Evolutionary conservation across 192 early-diverging fungal species (phyloP).

Genomic region (Dimargaris cristalligena): DNA sequence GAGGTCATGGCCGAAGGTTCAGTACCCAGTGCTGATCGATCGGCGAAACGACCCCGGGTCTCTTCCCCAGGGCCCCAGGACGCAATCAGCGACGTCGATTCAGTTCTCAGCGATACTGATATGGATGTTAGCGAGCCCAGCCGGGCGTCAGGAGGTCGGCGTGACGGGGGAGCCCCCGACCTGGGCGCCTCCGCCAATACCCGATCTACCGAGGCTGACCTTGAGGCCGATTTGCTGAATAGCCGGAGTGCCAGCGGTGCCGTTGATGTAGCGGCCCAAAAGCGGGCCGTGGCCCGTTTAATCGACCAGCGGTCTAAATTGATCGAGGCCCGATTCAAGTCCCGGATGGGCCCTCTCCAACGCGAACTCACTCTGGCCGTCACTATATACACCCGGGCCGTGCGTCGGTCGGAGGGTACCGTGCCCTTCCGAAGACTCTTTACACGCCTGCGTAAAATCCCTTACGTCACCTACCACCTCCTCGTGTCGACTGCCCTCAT

Average conservation of each 20-base stretch:
- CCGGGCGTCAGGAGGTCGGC: conserved; percentile 17
- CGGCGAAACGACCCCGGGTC: not conserved
- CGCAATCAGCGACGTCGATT: not conserved
- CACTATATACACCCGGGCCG: conserved; percentile 78
- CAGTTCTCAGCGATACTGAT: not conserved
- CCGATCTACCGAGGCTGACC: conserved; percentile 27
- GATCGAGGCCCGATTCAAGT: conserved; percentile 21
- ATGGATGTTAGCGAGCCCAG: conserved; percentile 8
- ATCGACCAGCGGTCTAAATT: conserved; percentile 24
- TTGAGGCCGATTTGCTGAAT: conserved; percentile 16
- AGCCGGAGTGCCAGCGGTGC: conserved; percentile 9
- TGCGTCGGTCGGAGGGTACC: conserved; percentile 61
- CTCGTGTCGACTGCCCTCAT: conserved; percentile 76
- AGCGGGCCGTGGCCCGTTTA: conserved; percentile 19
- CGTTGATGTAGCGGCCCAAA: conserved; percentile 18
- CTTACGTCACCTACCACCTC: conserved; percentile 66
- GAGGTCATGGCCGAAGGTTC: not conserved
- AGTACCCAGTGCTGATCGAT: not conserved
- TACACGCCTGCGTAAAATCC: conserved; percentile 53
- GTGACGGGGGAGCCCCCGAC: conserved; percentile 13
- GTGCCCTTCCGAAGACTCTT: conserved; percentile 59
- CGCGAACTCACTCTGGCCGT: conserved; percentile 50
- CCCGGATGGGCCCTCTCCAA: conserved; percentile 22
- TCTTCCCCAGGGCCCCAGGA: too few relatives aligned
- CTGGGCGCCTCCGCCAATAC: conserved; percentile 26